A percentile compares a stretch with the other conserved stretches of the same genome.
These are phyloP conservation scores for Fragaria vesca DNA, from an alignment of 306 rosid genomes.

Conservation along the genomic window DNA sequence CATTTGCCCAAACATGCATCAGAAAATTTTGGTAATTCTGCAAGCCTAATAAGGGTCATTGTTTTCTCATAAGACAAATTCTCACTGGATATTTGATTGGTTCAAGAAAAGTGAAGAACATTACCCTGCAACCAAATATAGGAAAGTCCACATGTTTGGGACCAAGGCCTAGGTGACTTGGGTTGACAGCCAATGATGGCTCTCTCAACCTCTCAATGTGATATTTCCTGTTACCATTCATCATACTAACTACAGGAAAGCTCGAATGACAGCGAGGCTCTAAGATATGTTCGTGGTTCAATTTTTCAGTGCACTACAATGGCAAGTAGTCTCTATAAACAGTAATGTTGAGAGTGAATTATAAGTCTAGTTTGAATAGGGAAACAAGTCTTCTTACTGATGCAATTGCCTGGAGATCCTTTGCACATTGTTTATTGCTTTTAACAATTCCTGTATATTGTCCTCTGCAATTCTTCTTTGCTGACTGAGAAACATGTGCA, in stretches of 20 bases:
- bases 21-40: conserved; percentile 23
- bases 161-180: background rate
- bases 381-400: conserved; percentile 16
- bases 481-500: conserved; percentile 7
- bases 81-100: background rate
- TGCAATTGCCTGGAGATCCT: conserved; percentile 29
- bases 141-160: background rate
- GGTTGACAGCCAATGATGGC: background rate
- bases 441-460: conserved; percentile 12
- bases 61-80: background rate
- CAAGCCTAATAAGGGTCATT: background rate
- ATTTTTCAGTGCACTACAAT: conserved; percentile 15
- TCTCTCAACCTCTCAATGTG: background rate
- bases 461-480: conserved; percentile 32
- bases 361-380: background rate
- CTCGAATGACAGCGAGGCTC: conserved; percentile 5
- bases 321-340: background rate
- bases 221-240: background rate
- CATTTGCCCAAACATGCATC: conserved; percentile 30
- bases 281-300: background rate
- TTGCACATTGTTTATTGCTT: conserved; percentile 17
- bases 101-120: background rate
- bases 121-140: conserved; percentile 22
- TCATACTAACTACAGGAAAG: background rate
- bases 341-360: background rate